phyloP scores from a whole-genome alignment of 2,329 filamentous ascomycete genomes.

The Aspergillus fructus region DNA sequence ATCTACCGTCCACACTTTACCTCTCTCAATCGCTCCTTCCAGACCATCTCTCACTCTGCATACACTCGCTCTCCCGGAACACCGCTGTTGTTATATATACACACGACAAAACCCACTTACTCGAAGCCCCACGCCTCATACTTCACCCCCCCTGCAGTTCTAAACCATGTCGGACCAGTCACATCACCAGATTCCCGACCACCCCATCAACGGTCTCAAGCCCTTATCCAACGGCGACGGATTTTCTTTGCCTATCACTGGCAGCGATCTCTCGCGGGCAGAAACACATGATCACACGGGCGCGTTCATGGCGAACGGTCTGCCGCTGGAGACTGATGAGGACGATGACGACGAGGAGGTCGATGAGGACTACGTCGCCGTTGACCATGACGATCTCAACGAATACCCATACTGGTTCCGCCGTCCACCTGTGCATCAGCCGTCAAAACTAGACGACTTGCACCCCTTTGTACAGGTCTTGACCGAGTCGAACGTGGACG shows the following conservation, averaged over 20 bases:
- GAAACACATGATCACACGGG: conserved; percentile 28
- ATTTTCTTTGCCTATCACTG: conserved; percentile 27
- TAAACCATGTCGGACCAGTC: conserved; percentile 30
- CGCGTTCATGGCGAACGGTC: conserved; percentile 29
- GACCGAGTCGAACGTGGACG: conserved; percentile 52
- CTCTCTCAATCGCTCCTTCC: conserved; percentile 6
- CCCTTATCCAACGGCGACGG: conserved; percentile 33
- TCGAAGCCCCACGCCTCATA: background rate
- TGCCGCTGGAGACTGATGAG: conserved; percentile 29
- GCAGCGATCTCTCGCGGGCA: conserved; percentile 29
- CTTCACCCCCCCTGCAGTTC: background rate
- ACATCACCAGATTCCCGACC: conserved; percentile 28
- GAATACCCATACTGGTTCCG: conserved; percentile 45
- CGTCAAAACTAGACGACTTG: conserved; percentile 55
- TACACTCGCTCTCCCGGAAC: background rate
- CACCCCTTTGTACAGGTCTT: conserved; percentile 74
- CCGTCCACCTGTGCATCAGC: conserved; percentile 37
- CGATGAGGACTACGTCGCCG: conserved; percentile 43
- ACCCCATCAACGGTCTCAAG: conserved; percentile 31
- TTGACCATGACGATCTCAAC: conserved; percentile 41
- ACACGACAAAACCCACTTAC: background rate
- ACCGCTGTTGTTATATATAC: conserved; percentile 4
- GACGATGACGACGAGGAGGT: conserved; percentile 34
- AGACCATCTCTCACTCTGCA: background rate
- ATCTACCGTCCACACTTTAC: conserved; percentile 1